Evolutionary conservation across 345 rosid species (phyloP), one percentile per base, ranked within the genome.

Genomic region (Mallotus nudiflorus): DNA sequence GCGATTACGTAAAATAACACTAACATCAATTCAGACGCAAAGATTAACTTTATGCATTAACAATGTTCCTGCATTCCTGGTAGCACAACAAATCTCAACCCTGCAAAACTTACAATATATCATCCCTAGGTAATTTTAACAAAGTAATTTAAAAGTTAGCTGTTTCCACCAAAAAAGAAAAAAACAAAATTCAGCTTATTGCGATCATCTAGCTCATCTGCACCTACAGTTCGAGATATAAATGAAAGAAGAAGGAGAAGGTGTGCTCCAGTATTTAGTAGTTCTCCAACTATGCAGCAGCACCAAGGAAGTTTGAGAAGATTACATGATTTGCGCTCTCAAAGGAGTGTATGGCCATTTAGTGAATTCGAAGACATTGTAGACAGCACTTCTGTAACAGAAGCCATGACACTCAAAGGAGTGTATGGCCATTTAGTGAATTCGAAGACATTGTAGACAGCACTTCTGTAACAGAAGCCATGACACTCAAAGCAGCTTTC

Each of bases 391-490:
- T 92, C 98, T 5, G 99, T 92, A 75, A 91, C 96, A 0, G 99
- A 95, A 39, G 92, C 86, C 98, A 91, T 91, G 56, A 89, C 84
- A 64, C 97, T 92, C 83, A 95, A 72, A 55, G 99, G 98, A 58
- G 99, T n/a, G n/a, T n/a, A n/a, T n/a, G n/a, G n/a, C n/a, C n/a
- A 42, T 76, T 77, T 67, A 81, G 71, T 31, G 93, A 64, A 63
- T 89, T 79, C 16, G 88, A 73, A 46, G 97, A 85, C 81, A 95
- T 84, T 24, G 77, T 84, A 0, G 96, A 53, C 40, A 95, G 96
- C 65, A 95, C 99, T 14, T 92, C 98, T 5, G 99, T 92, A 75
- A 91, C 96, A 0, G 99, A 95, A 39, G 92, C 86, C 98, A 91
- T 91, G 56, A 89, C 84, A 64, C 97, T 92, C 83, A 95, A 72